Base-by-base conservation (phyloP, 306 rosid genomes). In the Cyclanthera cordifolia region DNA sequence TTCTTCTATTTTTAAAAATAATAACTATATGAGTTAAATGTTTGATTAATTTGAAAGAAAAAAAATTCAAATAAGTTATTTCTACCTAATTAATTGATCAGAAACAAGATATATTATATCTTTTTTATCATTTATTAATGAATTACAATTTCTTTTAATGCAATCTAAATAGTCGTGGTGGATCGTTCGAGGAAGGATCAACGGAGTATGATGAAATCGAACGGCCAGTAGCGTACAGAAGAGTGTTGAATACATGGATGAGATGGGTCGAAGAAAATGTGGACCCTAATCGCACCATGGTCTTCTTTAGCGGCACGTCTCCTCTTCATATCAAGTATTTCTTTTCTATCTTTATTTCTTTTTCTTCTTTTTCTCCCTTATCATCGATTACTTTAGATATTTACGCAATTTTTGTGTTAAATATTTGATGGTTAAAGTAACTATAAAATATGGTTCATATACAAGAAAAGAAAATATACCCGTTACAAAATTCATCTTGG, bases 281-380 rank as follows among this genome's bases (percentile, higher is more conserved):
- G 24, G 80, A 93, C 76, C 90, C 95, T 20, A 84, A 83, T 32
- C 87, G 85, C 5, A 93, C 99, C 68, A 85, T 79, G 1, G 87
- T 93, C 54, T 93, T 90, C 80, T 93, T 93, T 77, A 76, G 46
- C 52, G 87, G 94, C 94, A 90, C 77, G 91, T 93, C 99, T 19
- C 99, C 99, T 76, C 96, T 89, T 48, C 99, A 93, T 71, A 87
- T 93, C 84, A 93, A 85, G 99, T 93, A 85, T 55, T 15, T n/a
- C n/a, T n/a, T 46, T 61, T 58, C 1, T 37, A 20, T 69, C 71
- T 37, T 41, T 25, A 85, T 55, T 15, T n/a, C n/a, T n/a, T 46
- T 61, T 58, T 69, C 71, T 37, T 41, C 21, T 9, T 25, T 10
- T 50, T 14, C 30, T 8, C 4, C 51, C 58, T 50, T 55, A 24